phyloP scores from a whole-genome alignment of 2,329 filamentous ascomycete genomes.

The Penicillium sp. region DNA sequence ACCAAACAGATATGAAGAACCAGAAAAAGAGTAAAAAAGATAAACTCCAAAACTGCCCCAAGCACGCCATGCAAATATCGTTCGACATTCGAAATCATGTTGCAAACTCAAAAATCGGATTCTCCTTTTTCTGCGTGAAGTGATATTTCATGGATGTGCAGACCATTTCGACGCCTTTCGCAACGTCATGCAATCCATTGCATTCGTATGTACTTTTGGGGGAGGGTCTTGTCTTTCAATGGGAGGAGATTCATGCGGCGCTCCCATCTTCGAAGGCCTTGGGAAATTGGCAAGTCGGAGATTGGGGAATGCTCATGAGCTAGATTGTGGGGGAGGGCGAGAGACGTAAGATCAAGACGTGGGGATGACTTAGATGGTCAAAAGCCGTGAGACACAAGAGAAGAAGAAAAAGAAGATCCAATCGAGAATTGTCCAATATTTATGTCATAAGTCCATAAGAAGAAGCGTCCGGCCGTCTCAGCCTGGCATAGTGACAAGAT shows the following conservation, averaged over 20 bases:
- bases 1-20: neutral
- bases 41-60: conserved; percentile 15
- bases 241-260: too few species aligned
- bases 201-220: conserved; percentile 27
- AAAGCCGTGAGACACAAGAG: neutral
- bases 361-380: neutral
- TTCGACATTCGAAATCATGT: conserved; percentile 24
- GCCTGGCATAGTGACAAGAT: neutral
- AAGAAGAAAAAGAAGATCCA: conserved; percentile 4
- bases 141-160: conserved; percentile 14
- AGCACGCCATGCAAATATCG: conserved; percentile 30
- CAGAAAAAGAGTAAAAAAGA: conserved; percentile 11
- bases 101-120: conserved; percentile 15
- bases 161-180: conserved; percentile 29
- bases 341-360: neutral
- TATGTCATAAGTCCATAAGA: conserved; percentile 19
- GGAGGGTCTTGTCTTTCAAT: neutral
- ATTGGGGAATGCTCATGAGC: neutral
- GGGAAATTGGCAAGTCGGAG: neutral
- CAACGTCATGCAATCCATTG: conserved; percentile 30
- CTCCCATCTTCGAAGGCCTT: neutral
- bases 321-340: neutral
- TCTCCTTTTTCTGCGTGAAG: conserved; percentile 17
- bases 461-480: neutral
- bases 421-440: conserved; percentile 18